A percentile compares a stretch with the other conserved stretches of the same genome.
These are phyloP conservation scores for Astrothelium macrocarpum DNA, from an alignment of 495 filamentous ascomycete species.

Conservation along the genomic window DNA sequence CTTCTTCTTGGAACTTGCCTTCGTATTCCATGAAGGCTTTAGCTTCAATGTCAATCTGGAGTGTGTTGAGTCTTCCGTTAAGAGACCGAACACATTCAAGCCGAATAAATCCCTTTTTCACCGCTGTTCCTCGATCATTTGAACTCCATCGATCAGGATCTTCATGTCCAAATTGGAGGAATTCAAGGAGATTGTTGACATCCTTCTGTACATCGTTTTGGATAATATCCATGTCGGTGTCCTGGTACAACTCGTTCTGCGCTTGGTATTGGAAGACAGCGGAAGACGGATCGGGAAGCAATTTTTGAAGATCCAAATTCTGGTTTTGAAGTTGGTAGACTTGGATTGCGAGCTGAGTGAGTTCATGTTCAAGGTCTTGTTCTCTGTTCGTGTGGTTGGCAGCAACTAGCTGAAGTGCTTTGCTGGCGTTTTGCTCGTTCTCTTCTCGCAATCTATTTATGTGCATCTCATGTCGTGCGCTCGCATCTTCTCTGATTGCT, in stretches of 20 bases:
- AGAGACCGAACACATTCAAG: background rate
- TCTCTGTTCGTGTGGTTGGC: too few species aligned
- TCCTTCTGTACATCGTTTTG: too few species aligned
- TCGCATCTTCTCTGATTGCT: too few species aligned
- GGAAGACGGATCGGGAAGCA: background rate
- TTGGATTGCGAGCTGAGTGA: too few species aligned
- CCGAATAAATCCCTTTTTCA: background rate
- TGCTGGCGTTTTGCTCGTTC: too few species aligned
- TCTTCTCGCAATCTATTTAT: too few species aligned
- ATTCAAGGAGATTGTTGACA: slow-evolving; percentile 11
- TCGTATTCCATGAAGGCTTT: background rate
- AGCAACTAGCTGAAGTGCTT: too few species aligned
- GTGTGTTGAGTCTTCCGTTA: background rate
- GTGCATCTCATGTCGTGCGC: too few species aligned
- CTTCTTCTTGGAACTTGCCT: background rate
- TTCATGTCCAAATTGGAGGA: slow-evolving; percentile 6
- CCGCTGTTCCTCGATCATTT: background rate
- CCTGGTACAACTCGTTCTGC: background rate
- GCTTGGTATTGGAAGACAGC: background rate
- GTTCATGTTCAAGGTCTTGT: too few species aligned
- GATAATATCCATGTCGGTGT: background rate
- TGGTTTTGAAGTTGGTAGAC: too few species aligned
- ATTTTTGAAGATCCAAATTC: background rate
- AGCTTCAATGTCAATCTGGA: background rate
- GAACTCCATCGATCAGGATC: background rate